Evolutionary conservation across 306 rosid genomes (phyloP).

Genomic region (Cucumis cinereus): DNA sequence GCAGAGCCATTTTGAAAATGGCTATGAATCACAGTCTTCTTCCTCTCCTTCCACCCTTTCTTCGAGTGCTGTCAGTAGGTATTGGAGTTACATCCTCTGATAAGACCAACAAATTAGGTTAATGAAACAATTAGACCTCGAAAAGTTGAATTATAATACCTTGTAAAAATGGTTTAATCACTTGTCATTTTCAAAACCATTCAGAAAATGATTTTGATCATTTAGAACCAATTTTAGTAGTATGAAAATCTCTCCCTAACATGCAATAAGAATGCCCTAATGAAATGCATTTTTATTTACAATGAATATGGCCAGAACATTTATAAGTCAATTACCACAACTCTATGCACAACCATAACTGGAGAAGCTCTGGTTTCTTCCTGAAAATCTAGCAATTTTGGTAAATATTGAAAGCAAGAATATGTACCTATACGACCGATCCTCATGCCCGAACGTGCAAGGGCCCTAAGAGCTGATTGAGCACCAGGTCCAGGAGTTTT

Average conservation of each 20-base stretch:
- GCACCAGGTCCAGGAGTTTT: conserved; percentile 46
- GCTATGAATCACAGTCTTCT: conserved; percentile 25
- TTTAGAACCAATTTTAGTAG: too few relatives aligned
- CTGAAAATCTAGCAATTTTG: not conserved
- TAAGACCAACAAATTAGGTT: not conserved
- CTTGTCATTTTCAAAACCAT: too few relatives aligned
- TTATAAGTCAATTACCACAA: not conserved
- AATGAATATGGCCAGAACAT: not conserved
- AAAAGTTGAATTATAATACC: too few relatives aligned
- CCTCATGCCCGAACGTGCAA: conserved; percentile 51
- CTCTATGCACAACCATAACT: not conserved
- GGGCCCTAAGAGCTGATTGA: conserved; percentile 42
- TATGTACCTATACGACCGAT: conserved; percentile 40
- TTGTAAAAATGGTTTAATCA: too few relatives aligned
- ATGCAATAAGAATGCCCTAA: not conserved
- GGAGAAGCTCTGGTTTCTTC: not conserved
- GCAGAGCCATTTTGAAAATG: not conserved
- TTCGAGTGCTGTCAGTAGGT: conserved; percentile 30
- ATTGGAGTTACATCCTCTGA: conserved; percentile 45
- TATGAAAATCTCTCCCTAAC: too few relatives aligned
- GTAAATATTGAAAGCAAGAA: not conserved
- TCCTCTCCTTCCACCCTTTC: conserved; percentile 44
- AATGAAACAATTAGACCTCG: not conserved
- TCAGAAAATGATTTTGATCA: too few relatives aligned
- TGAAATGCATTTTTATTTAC: too few relatives aligned